These are phyloP conservation scores for Trichopus zeylanicus DNA, from an alignment of 116 monocot genomes.

Conservation along the genomic window DNA sequence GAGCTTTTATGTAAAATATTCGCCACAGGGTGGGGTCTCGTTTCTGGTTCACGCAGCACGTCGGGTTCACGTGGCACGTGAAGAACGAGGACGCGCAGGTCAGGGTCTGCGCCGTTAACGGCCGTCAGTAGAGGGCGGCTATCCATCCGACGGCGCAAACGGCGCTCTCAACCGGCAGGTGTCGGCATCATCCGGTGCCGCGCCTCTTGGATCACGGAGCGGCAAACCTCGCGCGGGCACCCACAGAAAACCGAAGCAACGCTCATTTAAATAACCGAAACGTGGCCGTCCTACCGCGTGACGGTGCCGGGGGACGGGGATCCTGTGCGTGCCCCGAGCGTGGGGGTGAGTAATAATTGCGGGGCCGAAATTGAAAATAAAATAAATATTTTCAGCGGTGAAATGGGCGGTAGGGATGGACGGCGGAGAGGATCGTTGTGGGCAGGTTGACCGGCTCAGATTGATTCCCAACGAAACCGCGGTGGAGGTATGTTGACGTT, in stretches of 20 bases:
- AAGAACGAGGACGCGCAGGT: background rate
- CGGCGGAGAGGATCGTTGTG: too few species aligned
- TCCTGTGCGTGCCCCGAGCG: background rate
- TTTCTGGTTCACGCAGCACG: background rate
- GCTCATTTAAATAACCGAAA: too few species aligned
- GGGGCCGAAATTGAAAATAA: too few species aligned
- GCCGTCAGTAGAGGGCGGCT: background rate
- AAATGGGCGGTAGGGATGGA: too few species aligned
- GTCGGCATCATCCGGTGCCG: conserved; percentile 1
- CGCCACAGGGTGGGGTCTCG: too few species aligned
- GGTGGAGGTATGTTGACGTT: background rate
- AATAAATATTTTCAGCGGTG: too few species aligned
- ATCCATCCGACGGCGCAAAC: background rate
- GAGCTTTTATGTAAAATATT: too few species aligned
- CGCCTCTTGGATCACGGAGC: conserved; percentile 2
- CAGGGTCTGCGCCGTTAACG: background rate
- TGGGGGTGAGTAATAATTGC: background rate
- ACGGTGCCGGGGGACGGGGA: background rate
- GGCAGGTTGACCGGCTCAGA: too few species aligned
- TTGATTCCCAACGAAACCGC: too few species aligned
- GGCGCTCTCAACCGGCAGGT: background rate
- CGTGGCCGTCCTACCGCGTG: background rate
- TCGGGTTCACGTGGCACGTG: background rate
- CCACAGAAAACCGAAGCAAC: too few species aligned
- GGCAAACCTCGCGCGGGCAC: too few species aligned